Base-by-base conservation (phyloP, 2,329 filamentous ascomycete species). In the Ceratocystis papillata region DNA sequence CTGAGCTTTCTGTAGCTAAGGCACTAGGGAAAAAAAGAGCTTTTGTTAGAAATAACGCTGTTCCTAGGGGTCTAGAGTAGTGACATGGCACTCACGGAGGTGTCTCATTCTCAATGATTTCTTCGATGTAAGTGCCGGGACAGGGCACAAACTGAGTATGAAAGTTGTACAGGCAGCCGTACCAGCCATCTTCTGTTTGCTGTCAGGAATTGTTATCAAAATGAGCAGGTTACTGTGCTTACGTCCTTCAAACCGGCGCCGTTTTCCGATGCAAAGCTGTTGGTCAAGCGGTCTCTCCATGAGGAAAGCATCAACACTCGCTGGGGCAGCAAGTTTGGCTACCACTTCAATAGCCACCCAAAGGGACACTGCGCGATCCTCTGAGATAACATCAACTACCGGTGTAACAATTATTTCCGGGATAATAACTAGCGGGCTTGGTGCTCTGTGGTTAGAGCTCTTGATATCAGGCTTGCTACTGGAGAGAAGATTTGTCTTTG, bases 271-370 rank as follows among this genome's bases (percentile, higher is more conserved):
- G 55, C 67, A 68, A 20, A 68, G 55, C 45, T 68, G 67, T 20
- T 68, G 67, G 44, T 68, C 67, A 30, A 68, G 55, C 4, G 63
- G 67, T 2, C 44, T 33, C 45, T 66, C 67, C 67, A 68, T 68
- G 1, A 68, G 15, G 46, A 68, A 68, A 1, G 67, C 67, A 53
- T 68, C 67, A 33, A 65, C 63, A 61, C 72, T 75, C n/a, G 64
- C 62, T 20, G 67, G 67, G 30, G 67, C 67, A 50, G 67, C 67
- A 4, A 79, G 68, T 59, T 76, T 76, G 7, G 76, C 75, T 15
- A 75, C 78, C 46, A 83, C 70, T 71, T 83, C 77, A 63, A 83
- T 74, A 2, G 79, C 79, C 1, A 74, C 77, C 81, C 78, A 83
- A n/a, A 81, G 69, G 10, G 69, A 73, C 41, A 72, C 70, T 46